These are phyloP conservation scores for Naumovozyma baii DNA, from an alignment of 805 yeast genomes.

Conservation along the genomic window DNA sequence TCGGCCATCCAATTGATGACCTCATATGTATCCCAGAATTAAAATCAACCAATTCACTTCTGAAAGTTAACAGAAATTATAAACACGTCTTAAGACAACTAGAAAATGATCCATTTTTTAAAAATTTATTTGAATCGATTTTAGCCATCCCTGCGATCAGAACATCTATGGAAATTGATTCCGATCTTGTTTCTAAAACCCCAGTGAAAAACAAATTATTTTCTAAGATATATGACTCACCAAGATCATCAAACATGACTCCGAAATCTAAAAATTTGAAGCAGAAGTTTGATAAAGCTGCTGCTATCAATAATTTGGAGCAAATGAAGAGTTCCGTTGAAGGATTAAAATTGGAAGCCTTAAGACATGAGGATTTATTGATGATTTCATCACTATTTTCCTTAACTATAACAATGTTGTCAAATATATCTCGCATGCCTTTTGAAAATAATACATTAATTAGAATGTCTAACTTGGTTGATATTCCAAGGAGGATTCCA, in stretches of 20 bases:
- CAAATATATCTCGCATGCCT: slow-evolving; percentile 9
- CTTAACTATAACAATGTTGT: slow-evolving; percentile 12
- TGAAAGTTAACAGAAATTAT: slow-evolving; percentile 25
- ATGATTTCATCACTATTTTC: slow-evolving; percentile 18
- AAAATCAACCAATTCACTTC: slow-evolving; percentile 22
- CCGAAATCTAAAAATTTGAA: slow-evolving; percentile 18
- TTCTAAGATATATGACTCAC: slow-evolving; percentile 9
- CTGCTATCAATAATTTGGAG: slow-evolving; percentile 15
- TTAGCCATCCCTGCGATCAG: slow-evolving; percentile 35
- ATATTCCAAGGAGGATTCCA: slow-evolving; percentile 16
- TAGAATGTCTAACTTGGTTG: slow-evolving; percentile 11
- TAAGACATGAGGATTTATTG: slow-evolving; percentile 13
- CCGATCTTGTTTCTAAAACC: not conserved
- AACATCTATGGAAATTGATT: not conserved
- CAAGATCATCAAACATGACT: slow-evolving; percentile 28
- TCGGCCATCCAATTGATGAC: slow-evolving; percentile 13
- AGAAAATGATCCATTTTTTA: slow-evolving; percentile 39
- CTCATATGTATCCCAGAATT: slow-evolving; percentile 10
- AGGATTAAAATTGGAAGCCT: slow-evolving; percentile 5
- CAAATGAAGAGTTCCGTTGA: slow-evolving; percentile 11
- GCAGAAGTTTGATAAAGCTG: slow-evolving; percentile 21
- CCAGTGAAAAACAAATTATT: not conserved
- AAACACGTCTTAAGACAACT: slow-evolving; percentile 26
- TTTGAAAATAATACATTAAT: slow-evolving; percentile 2
- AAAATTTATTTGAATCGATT: slow-evolving; percentile 42